These are phyloP conservation scores for Paracorniculantispora psalliotae DNA, from an alignment of 2,329 filamentous ascomycete species.

Conservation along the genomic window DNA sequence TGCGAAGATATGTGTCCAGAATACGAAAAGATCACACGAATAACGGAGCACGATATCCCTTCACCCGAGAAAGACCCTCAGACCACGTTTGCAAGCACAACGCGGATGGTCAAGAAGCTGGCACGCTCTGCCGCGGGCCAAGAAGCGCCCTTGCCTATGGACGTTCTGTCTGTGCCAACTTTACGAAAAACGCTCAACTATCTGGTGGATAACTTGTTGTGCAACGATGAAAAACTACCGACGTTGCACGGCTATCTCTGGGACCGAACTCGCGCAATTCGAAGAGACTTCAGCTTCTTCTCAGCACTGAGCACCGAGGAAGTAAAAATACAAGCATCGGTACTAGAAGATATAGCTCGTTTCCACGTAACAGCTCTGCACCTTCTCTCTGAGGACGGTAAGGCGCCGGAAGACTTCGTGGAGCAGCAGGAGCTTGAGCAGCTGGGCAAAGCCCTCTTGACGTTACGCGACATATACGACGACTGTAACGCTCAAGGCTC, in stretches of 20 bases:
- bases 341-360: constrained; percentile 60
- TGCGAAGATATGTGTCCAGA: constrained; percentile 67
- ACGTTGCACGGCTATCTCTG: constrained; percentile 59
- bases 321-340: constrained; percentile 55
- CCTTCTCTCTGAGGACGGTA: constrained; percentile 52
- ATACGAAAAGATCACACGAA: constrained; percentile 59
- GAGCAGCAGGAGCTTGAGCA: constrained; percentile 66
- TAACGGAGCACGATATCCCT: constrained; percentile 56
- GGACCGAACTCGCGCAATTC: constrained; percentile 63
- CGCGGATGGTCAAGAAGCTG: constrained; percentile 61
- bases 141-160: constrained; percentile 62
- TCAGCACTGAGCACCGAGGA: constrained; percentile 54
- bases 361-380: constrained; percentile 64
- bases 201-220: constrained; percentile 55
- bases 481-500: constrained; percentile 57
- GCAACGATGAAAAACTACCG: constrained; percentile 49
- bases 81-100: constrained; percentile 42
- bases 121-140: constrained; percentile 64
- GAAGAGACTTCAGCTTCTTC: constrained; percentile 64
- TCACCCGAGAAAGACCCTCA: constrained; percentile 47
- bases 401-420: constrained; percentile 55
- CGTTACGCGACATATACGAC: constrained; percentile 61
- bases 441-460: constrained; percentile 59
- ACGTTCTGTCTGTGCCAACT: constrained; percentile 57
- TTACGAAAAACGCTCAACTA: constrained; percentile 59